Evolutionary conservation across 306 rosid species (phyloP).

Genomic region (Medicago lupulina): DNA sequence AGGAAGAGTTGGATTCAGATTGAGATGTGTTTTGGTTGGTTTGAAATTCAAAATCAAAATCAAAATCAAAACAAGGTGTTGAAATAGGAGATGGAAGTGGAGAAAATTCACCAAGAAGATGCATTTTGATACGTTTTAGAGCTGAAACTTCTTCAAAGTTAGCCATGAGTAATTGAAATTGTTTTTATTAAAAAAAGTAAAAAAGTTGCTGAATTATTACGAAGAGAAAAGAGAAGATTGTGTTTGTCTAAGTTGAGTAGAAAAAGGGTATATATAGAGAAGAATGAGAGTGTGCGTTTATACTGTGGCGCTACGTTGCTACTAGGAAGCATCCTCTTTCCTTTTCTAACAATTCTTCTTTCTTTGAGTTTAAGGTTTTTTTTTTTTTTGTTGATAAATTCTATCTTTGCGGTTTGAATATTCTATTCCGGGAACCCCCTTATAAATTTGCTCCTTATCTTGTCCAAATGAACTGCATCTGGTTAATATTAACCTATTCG

Average conservation of each 20-base stretch:
- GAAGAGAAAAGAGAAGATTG: neutral
- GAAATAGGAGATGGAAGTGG: slow-evolving; percentile 43
- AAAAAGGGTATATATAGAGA: slow-evolving; percentile 41
- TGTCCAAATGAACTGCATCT: slow-evolving; percentile 8
- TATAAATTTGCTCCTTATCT: neutral
- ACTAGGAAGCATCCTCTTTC: slow-evolving; percentile 48
- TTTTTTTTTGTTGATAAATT: neutral
- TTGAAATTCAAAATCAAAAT: neutral
- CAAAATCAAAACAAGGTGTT: slow-evolving; percentile 8
- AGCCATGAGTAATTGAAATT: slow-evolving; percentile 52
- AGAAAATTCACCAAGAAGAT: slow-evolving; percentile 73
- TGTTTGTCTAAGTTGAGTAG: slow-evolving; percentile 34
- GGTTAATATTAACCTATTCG: neutral
- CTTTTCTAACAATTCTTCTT: neutral
- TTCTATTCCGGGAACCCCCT: slow-evolving; percentile 11
- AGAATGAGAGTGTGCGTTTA: neutral
- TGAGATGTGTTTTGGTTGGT: neutral
- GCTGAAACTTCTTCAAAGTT: slow-evolving; percentile 53
- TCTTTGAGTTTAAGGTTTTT: too few species aligned
- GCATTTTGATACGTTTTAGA: slow-evolving; percentile 59
- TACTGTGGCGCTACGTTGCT: slow-evolving; percentile 26
- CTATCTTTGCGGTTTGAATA: neutral
- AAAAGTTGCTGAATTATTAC: neutral
- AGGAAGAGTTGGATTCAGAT: slow-evolving; percentile 39
- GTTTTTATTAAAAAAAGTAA: neutral